A percentile compares a stretch with the other conserved stretches of the same genome.
phyloP scores from a whole-genome alignment of 345 rosid species.

The Nephelium lappaceum region DNA sequence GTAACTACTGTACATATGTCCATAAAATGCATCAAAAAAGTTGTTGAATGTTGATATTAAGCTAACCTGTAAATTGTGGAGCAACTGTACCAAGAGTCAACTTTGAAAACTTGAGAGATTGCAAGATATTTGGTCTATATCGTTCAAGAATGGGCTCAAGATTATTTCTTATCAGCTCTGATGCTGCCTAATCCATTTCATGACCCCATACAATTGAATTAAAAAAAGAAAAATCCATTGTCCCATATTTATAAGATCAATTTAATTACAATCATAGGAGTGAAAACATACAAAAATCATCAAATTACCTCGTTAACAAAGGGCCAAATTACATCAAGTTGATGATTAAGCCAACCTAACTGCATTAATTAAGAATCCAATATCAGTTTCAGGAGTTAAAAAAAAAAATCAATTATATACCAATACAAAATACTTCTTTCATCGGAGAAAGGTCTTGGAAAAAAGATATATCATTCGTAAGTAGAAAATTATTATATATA shows the following conservation, averaged over 20 bases:
- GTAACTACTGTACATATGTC: not conserved
- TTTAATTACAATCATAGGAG: not conserved
- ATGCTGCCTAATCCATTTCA: constrained; percentile 71
- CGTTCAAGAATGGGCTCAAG: constrained; percentile 91
- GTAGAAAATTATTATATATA: no score
- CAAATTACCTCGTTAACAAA: constrained; percentile 64
- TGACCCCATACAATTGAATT: not conserved
- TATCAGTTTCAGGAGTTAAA: constrained; percentile 21
- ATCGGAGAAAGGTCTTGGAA: no score
- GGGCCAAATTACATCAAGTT: constrained; percentile 94
- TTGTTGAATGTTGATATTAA: not conserved
- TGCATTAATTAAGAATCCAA: constrained; percentile 36
- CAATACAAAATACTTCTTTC: no score
- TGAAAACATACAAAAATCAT: not conserved
- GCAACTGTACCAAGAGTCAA: constrained; percentile 94
- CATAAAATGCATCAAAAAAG: not conserved
- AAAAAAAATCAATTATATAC: not conserved
- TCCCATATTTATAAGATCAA: not conserved
- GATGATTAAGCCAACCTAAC: constrained; percentile 86
- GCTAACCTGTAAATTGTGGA: constrained; percentile 89
- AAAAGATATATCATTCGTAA: no score
- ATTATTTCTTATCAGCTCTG: constrained; percentile 71
- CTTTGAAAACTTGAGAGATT: constrained; percentile 79
- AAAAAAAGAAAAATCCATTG: not conserved
- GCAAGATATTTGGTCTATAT: constrained; percentile 67